Base-by-base conservation (phyloP, 2,329 filamentous ascomycete species). In the Bisporella sp. region DNA sequence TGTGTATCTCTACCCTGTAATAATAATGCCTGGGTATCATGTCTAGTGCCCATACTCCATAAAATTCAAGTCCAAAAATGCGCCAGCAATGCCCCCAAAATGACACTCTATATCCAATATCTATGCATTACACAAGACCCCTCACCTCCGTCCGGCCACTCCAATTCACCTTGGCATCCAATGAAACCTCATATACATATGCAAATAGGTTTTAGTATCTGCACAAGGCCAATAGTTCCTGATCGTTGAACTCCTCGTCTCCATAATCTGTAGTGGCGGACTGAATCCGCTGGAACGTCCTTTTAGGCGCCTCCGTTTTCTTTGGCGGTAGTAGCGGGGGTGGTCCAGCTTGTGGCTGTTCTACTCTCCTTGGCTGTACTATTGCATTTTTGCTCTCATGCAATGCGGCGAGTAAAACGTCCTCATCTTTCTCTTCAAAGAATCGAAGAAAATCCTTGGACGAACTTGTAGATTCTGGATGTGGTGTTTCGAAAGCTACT, bases 211-310 rank as follows among this genome's bases (percentile, higher is more conserved):
- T 21, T 21, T 21, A 37, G 35, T 4, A 45, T 53, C 48, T 53
- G 46, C 47, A 56, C 29, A 61, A 43, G 1, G 50, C 56, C 31
- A 59, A 49, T 29, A 60, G 50, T 35, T 63, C 61, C 46, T 59
- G 53, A 11, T 53, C 56, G 47, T 33, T 53, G n/a, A 63, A 59
- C 4, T 62, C 61, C 43, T 61, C 60, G 51, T 59, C 59, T 29
- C 62, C 63, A 53, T 65, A 65, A 55, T 65, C 63, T 1, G 62
- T 62, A 13, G 47, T 53, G 28, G 44, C 40, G 32, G 55, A 58
- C 7, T 43, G 41, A 32, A 51, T 43, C 42, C 56, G 51, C 40
- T 53, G 49, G 5, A 57, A 31, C 7, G 47, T 33, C n/a, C 43
- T 32, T 35, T 7, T 13, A 1, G 45, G 12, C 31, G 35, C 21